Base-by-base conservation (phyloP, 2,329 filamentous ascomycete species). In the Pseudogymnoascus sp. region DNA sequence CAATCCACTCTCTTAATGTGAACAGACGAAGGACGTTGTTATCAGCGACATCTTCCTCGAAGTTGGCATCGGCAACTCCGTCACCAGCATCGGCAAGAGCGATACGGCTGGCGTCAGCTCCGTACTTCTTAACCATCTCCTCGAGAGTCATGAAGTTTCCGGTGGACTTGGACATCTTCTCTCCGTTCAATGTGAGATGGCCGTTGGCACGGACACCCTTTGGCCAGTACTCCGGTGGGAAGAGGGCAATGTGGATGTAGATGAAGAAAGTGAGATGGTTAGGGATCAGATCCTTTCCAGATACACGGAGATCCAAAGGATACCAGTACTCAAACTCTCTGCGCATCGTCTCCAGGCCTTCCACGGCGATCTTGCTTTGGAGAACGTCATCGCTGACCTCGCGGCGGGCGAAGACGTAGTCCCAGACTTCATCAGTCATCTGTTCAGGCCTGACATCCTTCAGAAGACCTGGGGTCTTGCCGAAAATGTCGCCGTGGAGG, bases 141-240 rank as follows among this genome's bases (percentile, higher is more conserved):
- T 86, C 83, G 59, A 97, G 80, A 9, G 94, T 97, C 73, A 99
- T 81, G 80, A 99, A 99, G 78, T 97, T 99, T 64, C 94, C 94
- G 0, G 92, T 97, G 60, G 88, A 93, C 80, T 99, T 99, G 73
- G 86, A 89, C 94, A 99, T 99, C 83, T 99, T 99, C 73, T 96
- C 90, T 58, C 93, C 93, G 73, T 99, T 99, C 66, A 99, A 81
- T 74, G 96, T 85, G 70, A 97, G 77, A 76, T 97, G 93, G 1
- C 94, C 94, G 71, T 99, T 99, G 64, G 89, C 87, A 66, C 94
- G 88, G 66, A 97, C 82, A 64, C 86, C 86, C 59, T 82, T 83
- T 9, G 94, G 94, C 91, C 93, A 97, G 79, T 91, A 95, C 73
- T 93, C 84, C 62, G 84, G 83, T 11, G 86, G 84, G 81, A 97